Evolutionary conservation across 2,329 filamentous ascomycete species (phyloP), one percentile per base, ranked within the genome.

Genomic region (Albifimbria verrucaria): DNA sequence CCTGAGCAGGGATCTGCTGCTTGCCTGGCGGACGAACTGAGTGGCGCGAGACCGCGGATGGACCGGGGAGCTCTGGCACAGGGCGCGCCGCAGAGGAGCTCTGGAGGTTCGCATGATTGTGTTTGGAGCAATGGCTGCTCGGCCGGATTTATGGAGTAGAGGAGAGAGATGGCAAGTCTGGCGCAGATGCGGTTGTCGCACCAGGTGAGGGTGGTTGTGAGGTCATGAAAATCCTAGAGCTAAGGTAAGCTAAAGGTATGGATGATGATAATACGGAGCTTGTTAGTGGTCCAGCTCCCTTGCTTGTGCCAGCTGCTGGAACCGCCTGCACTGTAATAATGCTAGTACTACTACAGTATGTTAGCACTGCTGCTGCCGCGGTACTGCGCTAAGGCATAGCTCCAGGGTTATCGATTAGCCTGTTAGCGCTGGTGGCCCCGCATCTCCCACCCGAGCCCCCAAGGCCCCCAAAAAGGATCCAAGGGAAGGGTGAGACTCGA

Each of bases 21-120:
- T 70, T 52, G 59, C 56, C 48, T 65, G 50, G 18, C 69, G 67
- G 54, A 55, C 51, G 65, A 66, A 69, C 61, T 68, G 68, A 21
- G 54, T 51, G 48, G 59, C 51, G 50, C 56, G 50, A 22, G 59
- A 51, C 41, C 59, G 51, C n/a, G 53, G 62, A 39, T 57, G 60
- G 49, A 55, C 54, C 21, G 57, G 59, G 45, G 62, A 62, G 42
- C 59, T 56, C 28, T 67, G 43, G 42, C 51, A 48, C 25, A 61
- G 59, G 53, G 62, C 65, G 41, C 63, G 62, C 41, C 67, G 59
- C 41, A 71, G 60, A 26, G 64, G 59, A 47, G 55, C 52, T 32
- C 62, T 65, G 10, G 67, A 65, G 42, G 64, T 55, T 49, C 65
- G 71, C 70, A 72, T 72, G 17, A 39, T 51, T 58, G 55, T 44